Conservation (phyloP, 148 eudicot genomes). For the Rhododendron henanense region DNA sequence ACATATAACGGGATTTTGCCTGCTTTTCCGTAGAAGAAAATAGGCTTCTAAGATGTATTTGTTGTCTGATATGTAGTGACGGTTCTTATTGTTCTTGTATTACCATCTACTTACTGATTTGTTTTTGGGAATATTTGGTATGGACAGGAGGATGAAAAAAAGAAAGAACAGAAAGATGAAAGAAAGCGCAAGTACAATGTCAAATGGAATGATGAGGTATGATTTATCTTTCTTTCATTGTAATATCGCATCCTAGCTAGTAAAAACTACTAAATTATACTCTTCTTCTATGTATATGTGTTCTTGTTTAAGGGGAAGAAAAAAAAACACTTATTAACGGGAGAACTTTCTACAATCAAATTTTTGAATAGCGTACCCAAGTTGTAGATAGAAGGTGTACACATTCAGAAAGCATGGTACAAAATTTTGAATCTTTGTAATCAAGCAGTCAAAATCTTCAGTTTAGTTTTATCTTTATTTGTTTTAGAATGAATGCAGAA, state of each 20-base stretch:
- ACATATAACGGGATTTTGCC: background rate
- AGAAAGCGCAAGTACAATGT: slow-evolving; percentile 85
- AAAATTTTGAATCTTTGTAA: background rate
- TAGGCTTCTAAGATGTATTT: background rate
- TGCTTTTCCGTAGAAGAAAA: background rate
- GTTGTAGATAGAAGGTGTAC: background rate
- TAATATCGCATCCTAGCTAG: background rate
- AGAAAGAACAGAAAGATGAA: slow-evolving; percentile 79
- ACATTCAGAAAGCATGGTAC: background rate
- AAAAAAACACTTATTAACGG: background rate
- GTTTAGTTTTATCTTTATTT: background rate
- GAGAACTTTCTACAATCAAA: background rate
- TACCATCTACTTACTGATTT: background rate
- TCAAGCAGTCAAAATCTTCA: background rate
- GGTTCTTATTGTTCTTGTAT: background rate
- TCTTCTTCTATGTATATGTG: background rate
- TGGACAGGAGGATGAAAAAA: slow-evolving; percentile 71
- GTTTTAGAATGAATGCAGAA: background rate
- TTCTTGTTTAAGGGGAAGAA: background rate
- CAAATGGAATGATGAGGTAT: slow-evolving; percentile 70
- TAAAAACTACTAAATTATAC: background rate
- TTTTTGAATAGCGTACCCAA: background rate
- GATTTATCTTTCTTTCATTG: background rate
- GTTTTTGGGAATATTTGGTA: background rate
- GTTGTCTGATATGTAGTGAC: background rate